A percentile compares a stretch with the other conserved stretches of the same genome.
These are phyloP conservation scores for Kwoniella shivajii DNA, from an alignment of 1,284 basidiomycete species.

Conservation along the genomic window DNA sequence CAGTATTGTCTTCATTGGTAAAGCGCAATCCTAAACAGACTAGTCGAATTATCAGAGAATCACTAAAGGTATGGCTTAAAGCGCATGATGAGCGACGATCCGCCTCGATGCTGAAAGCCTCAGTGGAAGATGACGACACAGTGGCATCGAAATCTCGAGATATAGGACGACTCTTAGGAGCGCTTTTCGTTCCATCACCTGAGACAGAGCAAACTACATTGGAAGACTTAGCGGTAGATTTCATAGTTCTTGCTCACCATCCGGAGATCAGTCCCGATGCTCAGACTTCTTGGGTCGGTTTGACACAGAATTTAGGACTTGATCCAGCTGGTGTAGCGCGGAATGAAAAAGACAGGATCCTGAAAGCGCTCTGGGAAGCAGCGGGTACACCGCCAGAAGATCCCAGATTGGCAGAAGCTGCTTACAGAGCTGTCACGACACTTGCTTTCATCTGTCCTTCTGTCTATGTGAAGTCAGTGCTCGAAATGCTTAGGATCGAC, in stretches of 20 bases:
- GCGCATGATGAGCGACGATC: conserved; percentile 33
- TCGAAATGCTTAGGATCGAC: conserved; percentile 67
- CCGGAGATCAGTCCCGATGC: conserved; percentile 64
- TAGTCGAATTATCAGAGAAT: conserved; percentile 62
- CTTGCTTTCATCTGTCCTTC: conserved; percentile 76
- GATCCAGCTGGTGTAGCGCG: conserved; percentile 64
- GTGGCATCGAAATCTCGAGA: conserved; percentile 36
- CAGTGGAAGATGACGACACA: conserved; percentile 34
- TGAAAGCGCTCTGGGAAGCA: conserved; percentile 41
- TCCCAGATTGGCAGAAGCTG: conserved; percentile 57
- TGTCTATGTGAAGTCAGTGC: conserved; percentile 66
- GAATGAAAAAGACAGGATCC: conserved; percentile 37
- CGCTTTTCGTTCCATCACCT: conserved; percentile 25
- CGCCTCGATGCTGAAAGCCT: conserved; percentile 24
- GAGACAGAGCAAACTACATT: conserved; percentile 25
- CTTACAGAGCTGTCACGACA: conserved; percentile 73
- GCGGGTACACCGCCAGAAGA: conserved; percentile 37
- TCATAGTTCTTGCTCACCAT: conserved; percentile 75
- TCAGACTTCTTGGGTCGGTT: conserved; percentile 77
- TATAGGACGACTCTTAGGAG: conserved; percentile 41
- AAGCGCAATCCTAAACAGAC: conserved; percentile 57
- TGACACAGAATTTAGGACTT: conserved; percentile 67
- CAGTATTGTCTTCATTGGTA: conserved; percentile 55
- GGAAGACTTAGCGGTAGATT: conserved; percentile 55
- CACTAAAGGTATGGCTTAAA: conserved; percentile 55